Conservation (phyloP, 2,329 filamentous ascomycete genomes). For the Fusarium phyllophilum region DNA sequence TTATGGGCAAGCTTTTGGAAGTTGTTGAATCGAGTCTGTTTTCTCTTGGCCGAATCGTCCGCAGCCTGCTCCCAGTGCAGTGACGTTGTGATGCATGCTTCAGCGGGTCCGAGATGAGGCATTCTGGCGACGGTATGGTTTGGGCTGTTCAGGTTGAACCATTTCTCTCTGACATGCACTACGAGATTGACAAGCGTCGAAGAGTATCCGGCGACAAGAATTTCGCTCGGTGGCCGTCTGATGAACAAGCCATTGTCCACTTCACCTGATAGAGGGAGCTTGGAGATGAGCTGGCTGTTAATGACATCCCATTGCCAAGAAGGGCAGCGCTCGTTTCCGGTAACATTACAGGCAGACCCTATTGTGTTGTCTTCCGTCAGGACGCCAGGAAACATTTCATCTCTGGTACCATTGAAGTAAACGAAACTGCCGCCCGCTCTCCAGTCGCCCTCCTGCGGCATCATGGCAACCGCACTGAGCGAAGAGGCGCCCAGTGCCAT, state of each 20-base stretch:
- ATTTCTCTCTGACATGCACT: slow-evolving; percentile 29
- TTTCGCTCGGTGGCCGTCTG: slow-evolving; percentile 19
- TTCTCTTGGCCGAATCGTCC: slow-evolving; percentile 12
- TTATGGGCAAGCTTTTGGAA: slow-evolving; percentile 27
- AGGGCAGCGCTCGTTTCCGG: slow-evolving; percentile 26
- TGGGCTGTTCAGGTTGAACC: slow-evolving; percentile 27
- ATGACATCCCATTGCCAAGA: slow-evolving; percentile 39
- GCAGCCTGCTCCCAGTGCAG: slow-evolving; percentile 36
- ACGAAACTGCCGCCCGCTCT: slow-evolving; percentile 30
- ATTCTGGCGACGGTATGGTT: slow-evolving; percentile 34
- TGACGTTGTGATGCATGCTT: slow-evolving; percentile 30
- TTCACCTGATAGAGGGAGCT: slow-evolving; percentile 20
- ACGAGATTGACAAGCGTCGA: slow-evolving; percentile 19
- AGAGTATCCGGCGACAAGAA: slow-evolving; percentile 19
- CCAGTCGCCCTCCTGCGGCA: slow-evolving; percentile 37
- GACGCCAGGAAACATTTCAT: slow-evolving; percentile 14
- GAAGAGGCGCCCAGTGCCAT: slow-evolving; percentile 34
- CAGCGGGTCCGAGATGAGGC: slow-evolving; percentile 31
- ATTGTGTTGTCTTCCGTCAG: slow-evolving; percentile 19
- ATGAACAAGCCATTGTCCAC: slow-evolving; percentile 25
- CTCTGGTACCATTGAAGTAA: slow-evolving; percentile 27
- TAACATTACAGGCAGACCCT: slow-evolving; percentile 11
- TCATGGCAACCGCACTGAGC: slow-evolving; percentile 37
- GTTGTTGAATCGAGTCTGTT: slow-evolving; percentile 23
- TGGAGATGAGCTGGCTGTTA: slow-evolving; percentile 31